Evolutionary conservation across 257 asterid species (phyloP).

Genomic region (Ligustrum vulgare): DNA sequence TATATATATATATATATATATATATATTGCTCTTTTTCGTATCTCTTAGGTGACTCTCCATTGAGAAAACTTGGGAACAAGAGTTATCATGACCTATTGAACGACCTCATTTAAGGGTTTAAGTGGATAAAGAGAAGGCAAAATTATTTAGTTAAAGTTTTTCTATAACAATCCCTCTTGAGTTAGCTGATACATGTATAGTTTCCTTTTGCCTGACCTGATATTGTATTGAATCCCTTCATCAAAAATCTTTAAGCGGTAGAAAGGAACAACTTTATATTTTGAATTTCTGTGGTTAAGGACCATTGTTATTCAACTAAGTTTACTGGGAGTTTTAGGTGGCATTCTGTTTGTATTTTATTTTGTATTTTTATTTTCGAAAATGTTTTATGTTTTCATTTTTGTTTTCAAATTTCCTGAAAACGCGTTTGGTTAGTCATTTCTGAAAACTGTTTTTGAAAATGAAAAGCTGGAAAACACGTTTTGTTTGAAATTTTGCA

Average conservation of each 20-base stretch:
- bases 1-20: too few species aligned
- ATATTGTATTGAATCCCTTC: background rate
- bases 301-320: background rate
- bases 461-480: too few species aligned
- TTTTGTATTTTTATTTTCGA: too few species aligned
- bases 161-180: background rate
- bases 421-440: too few species aligned
- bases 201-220: background rate
- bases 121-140: background rate
- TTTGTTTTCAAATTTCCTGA: too few species aligned
- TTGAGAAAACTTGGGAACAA: background rate
- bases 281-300: background rate
- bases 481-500: too few species aligned
- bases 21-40: too few species aligned
- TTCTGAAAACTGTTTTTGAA: too few species aligned
- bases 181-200: background rate
- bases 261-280: background rate
- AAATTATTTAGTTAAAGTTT: background rate
- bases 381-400: too few species aligned
- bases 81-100: background rate
- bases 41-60: background rate
- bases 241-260: background rate
- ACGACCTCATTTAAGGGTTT: background rate
- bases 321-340: background rate
- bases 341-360: too few species aligned